Evolutionary conservation across 78 protist genomes (phyloP), one percentile per base, ranked within the genome.

Genomic region (Chrysochromulina tobinii): DNA sequence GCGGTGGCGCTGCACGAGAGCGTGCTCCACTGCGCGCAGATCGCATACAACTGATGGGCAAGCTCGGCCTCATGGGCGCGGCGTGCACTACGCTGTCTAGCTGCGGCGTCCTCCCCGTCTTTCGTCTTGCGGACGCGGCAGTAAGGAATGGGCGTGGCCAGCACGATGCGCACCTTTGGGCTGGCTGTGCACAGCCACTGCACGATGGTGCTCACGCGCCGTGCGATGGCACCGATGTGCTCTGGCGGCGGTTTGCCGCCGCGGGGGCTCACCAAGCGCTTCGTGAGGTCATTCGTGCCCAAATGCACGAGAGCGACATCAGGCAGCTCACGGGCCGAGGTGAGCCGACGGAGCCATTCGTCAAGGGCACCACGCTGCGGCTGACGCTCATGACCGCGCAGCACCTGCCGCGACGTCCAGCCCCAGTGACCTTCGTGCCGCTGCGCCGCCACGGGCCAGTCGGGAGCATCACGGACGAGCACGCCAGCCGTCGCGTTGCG

Each of bases 341-440:
- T 17, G 50, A 1, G 21, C 51, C 77, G 50, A 51, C 79, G 55
- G 23, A 25, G 79, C 50, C 79, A 69, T 9, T n/a, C 12, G 51
- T 27, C 21, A 18, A 69, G 79, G 55, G 12, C 3, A 51, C 17
- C n/a, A 51, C 79, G 50, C 14, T n/a, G 79, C 50, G 27, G 79
- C 14, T 69, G 79, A 8, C 51, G 5, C 79, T 38, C 17, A 51
- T 69, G 79, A 12, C 79, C 79, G 53, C 79, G 51, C 7, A 69
- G 79, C 15, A 75, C 7, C 57, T 75, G 58, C 25, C 50, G 15
- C n/a, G 58, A 1, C 11, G 83, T 75, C 83, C 83, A 75, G n/a
- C 83, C 83, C 83, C 83, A 75, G 57, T 75, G 83, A 12, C 83
- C 83, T 50, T 75, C 83, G 21, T 75, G 83, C 20, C 23, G 83